Percentiles rank a stretch among this genome's conserved stretches.
These are phyloP conservation scores for Cryphonectria nitschkei DNA, from an alignment of 2,329 filamentous ascomycete genomes.

Conservation along the genomic window DNA sequence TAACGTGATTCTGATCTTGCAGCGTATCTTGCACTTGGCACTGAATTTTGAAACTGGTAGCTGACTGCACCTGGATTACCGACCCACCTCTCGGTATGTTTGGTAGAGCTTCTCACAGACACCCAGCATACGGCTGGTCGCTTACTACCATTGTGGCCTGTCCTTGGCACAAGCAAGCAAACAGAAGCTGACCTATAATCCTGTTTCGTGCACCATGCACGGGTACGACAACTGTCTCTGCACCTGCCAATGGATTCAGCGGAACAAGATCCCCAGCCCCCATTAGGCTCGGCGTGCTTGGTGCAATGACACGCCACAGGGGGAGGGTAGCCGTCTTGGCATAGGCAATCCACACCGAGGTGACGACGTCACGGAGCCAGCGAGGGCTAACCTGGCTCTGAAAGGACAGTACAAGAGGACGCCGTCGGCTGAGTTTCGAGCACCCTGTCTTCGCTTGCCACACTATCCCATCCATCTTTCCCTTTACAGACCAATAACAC, in stretches of 20 bases:
- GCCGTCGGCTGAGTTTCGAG: neutral
- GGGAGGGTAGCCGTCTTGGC: neutral
- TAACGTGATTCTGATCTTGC: neutral
- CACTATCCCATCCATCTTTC: neutral
- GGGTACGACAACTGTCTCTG: neutral
- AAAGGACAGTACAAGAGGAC: constrained; percentile 10
- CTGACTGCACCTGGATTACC: no score
- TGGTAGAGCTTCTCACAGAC: neutral
- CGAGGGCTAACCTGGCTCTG: constrained; percentile 6
- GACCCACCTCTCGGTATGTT: no score
- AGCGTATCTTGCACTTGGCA: neutral
- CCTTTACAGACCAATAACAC: neutral
- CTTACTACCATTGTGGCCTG: neutral
- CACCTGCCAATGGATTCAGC: neutral
- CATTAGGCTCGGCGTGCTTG: neutral
- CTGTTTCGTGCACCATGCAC: neutral
- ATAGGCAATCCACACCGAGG: constrained; percentile 7
- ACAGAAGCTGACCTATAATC: neutral
- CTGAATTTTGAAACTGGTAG: neutral
- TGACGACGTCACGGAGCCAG: constrained; percentile 27
- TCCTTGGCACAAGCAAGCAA: neutral
- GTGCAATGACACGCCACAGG: neutral
- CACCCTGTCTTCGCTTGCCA: neutral
- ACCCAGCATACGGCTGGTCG: neutral
- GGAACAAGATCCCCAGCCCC: neutral